Percentiles rank a stretch among this genome's conserved stretches.
phyloP scores from a whole-genome alignment of 139 green algal genomes.

The Spirogloea muscicola region DNA sequence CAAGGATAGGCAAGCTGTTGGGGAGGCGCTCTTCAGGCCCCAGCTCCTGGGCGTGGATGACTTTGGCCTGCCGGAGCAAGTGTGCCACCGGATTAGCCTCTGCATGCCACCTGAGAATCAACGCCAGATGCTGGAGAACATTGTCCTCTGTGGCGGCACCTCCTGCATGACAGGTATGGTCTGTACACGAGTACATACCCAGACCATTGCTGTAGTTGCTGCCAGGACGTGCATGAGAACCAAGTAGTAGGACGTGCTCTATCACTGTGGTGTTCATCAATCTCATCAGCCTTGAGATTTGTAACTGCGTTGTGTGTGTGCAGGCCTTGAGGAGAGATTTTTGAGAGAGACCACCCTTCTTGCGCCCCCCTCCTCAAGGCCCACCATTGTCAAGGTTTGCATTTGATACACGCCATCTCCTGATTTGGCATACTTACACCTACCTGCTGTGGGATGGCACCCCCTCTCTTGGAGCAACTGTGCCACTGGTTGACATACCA shows the following conservation, averaged over 20 bases:
- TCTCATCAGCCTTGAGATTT: too few relatives aligned
- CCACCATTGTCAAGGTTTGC: background rate
- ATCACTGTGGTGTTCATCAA: too few relatives aligned
- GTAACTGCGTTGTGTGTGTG: too few relatives aligned
- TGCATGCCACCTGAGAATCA: constrained; percentile 11
- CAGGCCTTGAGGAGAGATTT: background rate
- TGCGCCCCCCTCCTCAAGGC: background rate
- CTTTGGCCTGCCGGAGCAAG: constrained; percentile 38
- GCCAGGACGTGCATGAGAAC: background rate
- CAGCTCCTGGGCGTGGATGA: constrained; percentile 54
- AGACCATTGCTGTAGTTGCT: background rate
- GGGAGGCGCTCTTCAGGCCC: constrained; percentile 60
- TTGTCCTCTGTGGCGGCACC: constrained; percentile 53
- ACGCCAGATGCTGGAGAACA: constrained; percentile 50
- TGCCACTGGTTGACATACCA: too few relatives aligned
- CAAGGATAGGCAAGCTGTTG: constrained; percentile 27
- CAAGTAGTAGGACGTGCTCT: background rate
- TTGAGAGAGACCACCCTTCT: constrained; percentile 13
- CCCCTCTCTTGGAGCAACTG: background rate
- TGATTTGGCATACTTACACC: background rate
- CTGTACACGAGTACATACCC: background rate
- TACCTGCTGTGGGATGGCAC: background rate
- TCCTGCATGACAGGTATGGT: constrained; percentile 14
- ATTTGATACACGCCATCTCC: background rate
- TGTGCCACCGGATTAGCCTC: constrained; percentile 35